Evolutionary conservation across 345 rosid genomes (phyloP), one percentile per base, ranked within the genome.

Genomic region (Hypericum androsaemum): DNA sequence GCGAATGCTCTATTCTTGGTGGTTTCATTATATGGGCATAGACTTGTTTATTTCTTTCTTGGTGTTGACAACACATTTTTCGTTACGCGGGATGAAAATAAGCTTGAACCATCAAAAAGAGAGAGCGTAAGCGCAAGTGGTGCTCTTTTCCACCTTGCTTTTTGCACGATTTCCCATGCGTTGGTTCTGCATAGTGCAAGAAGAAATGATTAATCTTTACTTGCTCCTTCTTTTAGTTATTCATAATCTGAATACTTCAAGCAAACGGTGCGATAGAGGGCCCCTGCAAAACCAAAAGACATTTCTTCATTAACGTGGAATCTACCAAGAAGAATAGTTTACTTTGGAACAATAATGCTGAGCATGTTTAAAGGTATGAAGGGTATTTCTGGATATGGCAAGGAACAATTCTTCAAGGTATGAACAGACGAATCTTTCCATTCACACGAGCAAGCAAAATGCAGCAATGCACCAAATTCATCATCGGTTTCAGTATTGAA

Each of bases 81-180:
- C 32, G 32, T 22, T 22, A 41, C 61, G 57, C 60, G 84, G 95
- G 97, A 94, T 66, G 97, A 92, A 62, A 80, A 63, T 71, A 92
- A 88, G 99, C 73, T 85, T 69, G 99, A 94, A 66, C 99, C 97
- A 13, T 92, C 97, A 22, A 22, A 47, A 86, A 77, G 72, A 80
- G 99, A 70, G 99, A 94, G 83, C 74, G 94, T 50, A 94, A 94
- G 82, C 90, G 99, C 79, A 92, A 92, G 97, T 92, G 88, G 69
- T 63, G 22, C 39, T 49, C 45, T 17, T 56, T 57, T 35, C 56
- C 51, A 14, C 12, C 32, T 22, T 22, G n/a, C n/a, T n/a, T n/a
- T n/a, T n/a, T n/a, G n/a, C 38, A 13, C 16, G 15, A 3, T n/a
- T 45, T 17, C 47, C 43, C 56, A 37, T 41, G 13, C 15, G 5